phyloP scores from a whole-genome alignment of 176 grass and related monocot genomes.

The Rhynchospora pubera region DNA sequence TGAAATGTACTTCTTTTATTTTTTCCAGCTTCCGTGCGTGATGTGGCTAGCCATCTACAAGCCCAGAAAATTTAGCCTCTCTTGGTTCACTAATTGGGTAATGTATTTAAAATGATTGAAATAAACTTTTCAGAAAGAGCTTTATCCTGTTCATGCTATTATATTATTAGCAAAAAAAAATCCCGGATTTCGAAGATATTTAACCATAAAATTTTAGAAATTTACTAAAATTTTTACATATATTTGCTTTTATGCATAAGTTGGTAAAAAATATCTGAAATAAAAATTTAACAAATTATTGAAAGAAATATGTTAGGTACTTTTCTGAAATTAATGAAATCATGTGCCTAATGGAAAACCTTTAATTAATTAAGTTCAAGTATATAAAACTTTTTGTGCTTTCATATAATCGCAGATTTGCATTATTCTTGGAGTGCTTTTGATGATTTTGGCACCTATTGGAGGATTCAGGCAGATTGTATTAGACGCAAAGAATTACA shows the following conservation, averaged over 20 bases:
- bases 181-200: neutral
- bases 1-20: neutral
- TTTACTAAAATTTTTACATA: no score
- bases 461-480: constrained; percentile 73
- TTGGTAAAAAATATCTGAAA: no score
- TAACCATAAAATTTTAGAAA: neutral
- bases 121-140: neutral
- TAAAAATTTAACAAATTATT: no score
- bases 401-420: constrained; percentile 41
- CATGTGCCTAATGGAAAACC: neutral
- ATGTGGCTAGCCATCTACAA: constrained; percentile 92
- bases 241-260: no score
- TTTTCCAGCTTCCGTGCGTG: constrained; percentile 70
- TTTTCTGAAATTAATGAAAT: neutral
- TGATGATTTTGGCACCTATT: constrained; percentile 71
- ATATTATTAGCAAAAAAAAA: neutral
- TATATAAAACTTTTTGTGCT: neutral
- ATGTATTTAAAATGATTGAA: neutral
- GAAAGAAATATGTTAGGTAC: no score
- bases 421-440: constrained; percentile 58
- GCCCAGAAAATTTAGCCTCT: constrained; percentile 60
- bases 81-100: constrained; percentile 91
- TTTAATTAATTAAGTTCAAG: neutral
- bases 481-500: constrained; percentile 31
- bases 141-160: neutral